Base-by-base conservation (phyloP, 2,329 filamentous ascomycete genomes). In the Whalleya microplaca region DNA sequence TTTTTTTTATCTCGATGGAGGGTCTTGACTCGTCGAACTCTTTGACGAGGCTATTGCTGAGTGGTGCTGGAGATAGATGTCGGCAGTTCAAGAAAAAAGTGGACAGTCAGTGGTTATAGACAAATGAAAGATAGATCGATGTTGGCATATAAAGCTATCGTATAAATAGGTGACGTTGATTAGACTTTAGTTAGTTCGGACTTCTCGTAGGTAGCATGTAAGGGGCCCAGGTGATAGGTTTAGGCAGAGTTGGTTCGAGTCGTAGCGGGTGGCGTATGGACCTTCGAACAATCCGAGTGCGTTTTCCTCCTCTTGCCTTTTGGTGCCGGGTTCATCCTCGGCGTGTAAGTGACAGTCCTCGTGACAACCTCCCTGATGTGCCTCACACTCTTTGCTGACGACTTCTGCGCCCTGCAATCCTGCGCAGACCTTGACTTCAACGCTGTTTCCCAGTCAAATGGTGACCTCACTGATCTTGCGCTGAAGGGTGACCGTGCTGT, bases 291-390 rank as follows among this genome's bases (percentile, higher is more conserved):
- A 48, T 66, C 69, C 21, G 67, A 44, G 53, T 70, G 69, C 45
- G 65, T 70, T 80, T 91, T 96, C 78, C 93, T 88, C 77, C 92
- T 86, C 83, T 97, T 98, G 63, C 93, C 93, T 74, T 93, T 93
- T 7, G 82, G 94, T 40, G 93, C 92, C 21, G 93, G 91, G 64
- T 92, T 90, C 78, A 98, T 91, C 63, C 88, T 82, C 59, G 86
- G 89, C 72, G 91, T 96, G 75, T 96, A 96, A 41, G 91, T 96
- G 57, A 96, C 91, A 16, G 92, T 97, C 65, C 92, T 84, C n/a
- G 93, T 97, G 51, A 97, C 90, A 3, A 97, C 92, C 73, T 97
- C 92, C 52, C 91, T 82, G 56, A 97, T 92, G 69, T 89, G 83
- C 58, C 87, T 84, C 54, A 87, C 80, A 66, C 81, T 87, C 29